Evolutionary conservation across 2,329 filamentous ascomycete genomes (phyloP), one percentile per base, ranked within the genome.

Genomic region (Bertia moriformis): DNA sequence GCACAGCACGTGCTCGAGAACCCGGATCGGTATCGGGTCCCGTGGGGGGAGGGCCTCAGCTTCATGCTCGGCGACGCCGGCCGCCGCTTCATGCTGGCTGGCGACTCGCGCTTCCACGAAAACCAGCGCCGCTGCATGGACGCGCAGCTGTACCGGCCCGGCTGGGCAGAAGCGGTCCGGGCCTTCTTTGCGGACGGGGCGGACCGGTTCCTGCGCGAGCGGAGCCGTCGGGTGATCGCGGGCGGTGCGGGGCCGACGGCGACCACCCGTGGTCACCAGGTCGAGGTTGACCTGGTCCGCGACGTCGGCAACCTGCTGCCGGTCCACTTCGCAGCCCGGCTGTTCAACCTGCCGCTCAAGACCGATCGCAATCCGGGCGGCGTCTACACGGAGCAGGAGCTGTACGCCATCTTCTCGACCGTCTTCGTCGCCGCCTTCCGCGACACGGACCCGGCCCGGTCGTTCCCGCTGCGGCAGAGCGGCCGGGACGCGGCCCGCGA

Each of bases 311-410:
- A 70, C 45, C 47, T 69, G 3, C 63, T 63, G 3, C 64, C 65
- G 22, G 62, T 68, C 14, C 64, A 68, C 47, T 70, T 70, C 42
- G 66, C 65, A 2, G 58, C 67, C n/a, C 61, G 63, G 38, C 49
- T 70, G 40, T 69, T 69, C 46, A 62, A 60, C 13, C 53, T 71
- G 4, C 66, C 67, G 2, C 49, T 71, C 43, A 69, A 69, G 53
- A 67, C 62, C 13, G 57, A 60, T 35, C 57, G 62, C 40, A 60
- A 63, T 44, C 59, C 65, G 3, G 51, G 54, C 12, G 66, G 66
- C 7, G 52, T 68, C 27, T 69, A 67, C 52, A 64, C 63, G 2
- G 66, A 70, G 48, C 61, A 68, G 36, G 66, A 71, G 48, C 48
- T 69, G 43, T 69, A 66, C 50, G 66, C 63, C 57, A 58, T 66